These are phyloP conservation scores for Eleusine coracana DNA, from an alignment of 176 grass and related monocot genomes.

Conservation along the genomic window DNA sequence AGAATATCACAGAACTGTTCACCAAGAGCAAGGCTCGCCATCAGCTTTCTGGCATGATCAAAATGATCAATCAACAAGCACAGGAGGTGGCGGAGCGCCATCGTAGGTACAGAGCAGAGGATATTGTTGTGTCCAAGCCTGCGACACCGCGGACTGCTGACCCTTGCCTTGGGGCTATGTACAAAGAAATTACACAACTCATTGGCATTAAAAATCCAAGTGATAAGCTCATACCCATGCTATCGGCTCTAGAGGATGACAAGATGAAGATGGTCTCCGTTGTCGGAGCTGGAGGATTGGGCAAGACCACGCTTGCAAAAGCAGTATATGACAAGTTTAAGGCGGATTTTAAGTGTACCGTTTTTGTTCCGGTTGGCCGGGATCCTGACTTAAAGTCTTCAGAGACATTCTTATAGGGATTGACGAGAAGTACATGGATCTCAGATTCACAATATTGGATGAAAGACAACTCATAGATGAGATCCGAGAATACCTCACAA, in stretches of 20 bases:
- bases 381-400: neutral
- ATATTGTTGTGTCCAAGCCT: neutral
- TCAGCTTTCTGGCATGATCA: neutral
- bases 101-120: neutral
- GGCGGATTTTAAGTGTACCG: neutral
- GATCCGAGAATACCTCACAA: neutral
- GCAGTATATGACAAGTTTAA: neutral
- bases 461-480: neutral
- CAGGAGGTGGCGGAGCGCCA: neutral
- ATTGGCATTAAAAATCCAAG: neutral
- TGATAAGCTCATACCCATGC: neutral
- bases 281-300: neutral
- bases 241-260: neutral
- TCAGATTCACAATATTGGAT: neutral
- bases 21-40: neutral
- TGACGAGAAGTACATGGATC: neutral
- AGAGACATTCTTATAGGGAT: neutral
- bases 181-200: neutral
- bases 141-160: neutral
- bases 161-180: neutral
- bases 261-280: neutral
- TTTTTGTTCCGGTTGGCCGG: neutral
- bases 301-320: constrained; percentile 18
- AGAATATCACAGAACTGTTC: neutral
- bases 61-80: neutral